phyloP scores from a whole-genome alignment of 225 moss, liverwort and hornwort species.

The Sphagnum contortum region DNA sequence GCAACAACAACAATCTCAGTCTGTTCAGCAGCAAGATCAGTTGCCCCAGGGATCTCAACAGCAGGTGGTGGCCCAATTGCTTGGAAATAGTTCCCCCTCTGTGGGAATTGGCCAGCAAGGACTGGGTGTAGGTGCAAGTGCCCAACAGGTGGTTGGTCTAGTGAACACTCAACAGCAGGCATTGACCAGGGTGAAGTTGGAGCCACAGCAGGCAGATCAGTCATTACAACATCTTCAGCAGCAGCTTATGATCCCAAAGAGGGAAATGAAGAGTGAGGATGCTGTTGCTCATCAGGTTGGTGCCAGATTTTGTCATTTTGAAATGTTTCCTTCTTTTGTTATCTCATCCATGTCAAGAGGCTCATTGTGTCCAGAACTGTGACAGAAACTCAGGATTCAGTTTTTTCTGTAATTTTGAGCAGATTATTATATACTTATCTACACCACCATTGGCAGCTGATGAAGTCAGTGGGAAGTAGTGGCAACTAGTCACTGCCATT shows the following conservation, averaged over 20 bases:
- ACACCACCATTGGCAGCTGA: no score
- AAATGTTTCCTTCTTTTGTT: constrained; percentile 30
- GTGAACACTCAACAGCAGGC: no score
- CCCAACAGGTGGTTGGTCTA: no score
- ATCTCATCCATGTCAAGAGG: constrained; percentile 20
- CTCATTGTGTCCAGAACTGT: no score
- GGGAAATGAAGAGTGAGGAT: constrained; percentile 41
- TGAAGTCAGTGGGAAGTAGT: no score
- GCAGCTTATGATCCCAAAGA: constrained; percentile 27
- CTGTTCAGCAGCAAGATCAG: constrained; percentile 26
- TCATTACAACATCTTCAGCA: constrained; percentile 20
- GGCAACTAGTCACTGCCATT: no score
- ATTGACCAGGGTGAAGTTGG: not conserved
- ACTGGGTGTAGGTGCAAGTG: no score
- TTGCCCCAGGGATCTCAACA: constrained; percentile 16
- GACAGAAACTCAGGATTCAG: no score
- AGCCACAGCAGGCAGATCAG: constrained; percentile 6
- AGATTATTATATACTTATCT: no score
- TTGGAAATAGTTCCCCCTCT: no score
- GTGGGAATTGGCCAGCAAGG: no score
- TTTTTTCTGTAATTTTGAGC: no score
- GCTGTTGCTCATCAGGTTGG: constrained; percentile 28
- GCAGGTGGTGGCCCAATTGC: constrained; percentile 7
- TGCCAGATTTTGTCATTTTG: constrained; percentile 13
- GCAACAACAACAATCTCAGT: constrained; percentile 12